Evolutionary conservation across 768 basidiomycete species (phyloP), one percentile per base, ranked within the genome.

Genomic region (Hydnum rufescens): DNA sequence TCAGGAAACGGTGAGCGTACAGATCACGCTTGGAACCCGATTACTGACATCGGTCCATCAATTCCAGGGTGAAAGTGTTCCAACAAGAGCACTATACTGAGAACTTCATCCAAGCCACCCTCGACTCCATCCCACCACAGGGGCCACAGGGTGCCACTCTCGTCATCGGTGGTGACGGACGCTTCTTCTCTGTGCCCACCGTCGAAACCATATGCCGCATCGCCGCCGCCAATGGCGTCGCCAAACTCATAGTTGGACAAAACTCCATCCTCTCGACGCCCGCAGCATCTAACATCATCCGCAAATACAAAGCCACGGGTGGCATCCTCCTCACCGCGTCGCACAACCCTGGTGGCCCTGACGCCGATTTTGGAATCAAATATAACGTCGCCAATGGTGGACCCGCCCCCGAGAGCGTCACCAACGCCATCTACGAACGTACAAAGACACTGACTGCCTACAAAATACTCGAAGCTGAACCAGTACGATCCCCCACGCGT

Each of bases 11-110:
- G 88, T 87, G 58, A 62, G 53, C 36, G 43, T 1, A 22, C 39
- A 28, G 36, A 13, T 39, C 36, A 22, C 13, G 13, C 22, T 39
- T 39, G 13, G 13, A 22, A 39, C 22, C 6, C 6, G 6, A 25
- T 39, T 36, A 44, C 18, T 50, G 30, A 49, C 42, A 13, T 54
- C 25, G 30, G 46, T 51, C 42, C 31, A 32, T 13, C 8, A 54
- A 56, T 34, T 4, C 22, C 63, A 92, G 88, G 62, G 95, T 97
- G 66, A 96, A 93, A 70, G 78, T 97, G 60, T 99, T 99, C 76
- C 86, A 99, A 68, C 88, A 96, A 66, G 74, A 90, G 87, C 80
- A 97, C 71, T 99, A 97, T 70, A 99, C 95, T 43, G 95, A 97
- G 69, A 99, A 97, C 73, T 99, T 99, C 60, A 65, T 96, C 54